Evolutionary conservation across 2,329 filamentous ascomycete genomes (phyloP).

Genomic region (Trichoderma pleuroti): DNA sequence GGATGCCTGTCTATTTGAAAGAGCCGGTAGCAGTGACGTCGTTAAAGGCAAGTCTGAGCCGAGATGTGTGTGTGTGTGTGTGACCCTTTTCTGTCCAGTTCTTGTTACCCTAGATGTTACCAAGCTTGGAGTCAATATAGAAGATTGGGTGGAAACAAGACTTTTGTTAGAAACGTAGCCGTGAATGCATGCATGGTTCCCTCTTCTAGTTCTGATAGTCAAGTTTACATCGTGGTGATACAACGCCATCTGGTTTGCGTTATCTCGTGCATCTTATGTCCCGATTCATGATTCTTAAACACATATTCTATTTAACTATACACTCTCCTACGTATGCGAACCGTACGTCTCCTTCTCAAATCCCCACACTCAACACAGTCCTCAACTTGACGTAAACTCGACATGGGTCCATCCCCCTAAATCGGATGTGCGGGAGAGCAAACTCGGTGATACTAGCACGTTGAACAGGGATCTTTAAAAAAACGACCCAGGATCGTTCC

Average conservation of each 20-base stretch:
- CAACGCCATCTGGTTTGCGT: background rate
- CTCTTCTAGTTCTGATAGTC: background rate
- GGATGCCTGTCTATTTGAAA: conserved; percentile 20
- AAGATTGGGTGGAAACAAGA: background rate
- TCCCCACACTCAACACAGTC: background rate
- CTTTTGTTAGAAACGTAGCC: background rate
- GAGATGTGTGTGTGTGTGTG: background rate
- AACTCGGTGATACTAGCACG: background rate
- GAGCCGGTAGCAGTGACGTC: conserved; percentile 43
- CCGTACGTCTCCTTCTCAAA: background rate
- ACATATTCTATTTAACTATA: background rate
- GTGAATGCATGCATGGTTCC: background rate
- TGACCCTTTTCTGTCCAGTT: background rate
- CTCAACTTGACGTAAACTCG: background rate
- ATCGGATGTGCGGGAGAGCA: conserved; percentile 6
- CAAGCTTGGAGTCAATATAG: background rate
- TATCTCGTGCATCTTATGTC: background rate
- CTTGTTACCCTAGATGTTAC: background rate
- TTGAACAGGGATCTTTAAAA: background rate
- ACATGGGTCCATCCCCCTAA: background rate
- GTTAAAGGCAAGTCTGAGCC: conserved; percentile 66
- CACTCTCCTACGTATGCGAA: background rate
- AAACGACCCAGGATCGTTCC: background rate
- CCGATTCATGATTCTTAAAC: background rate
- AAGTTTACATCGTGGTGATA: background rate